Base-by-base conservation (phyloP, 2,329 filamentous ascomycete genomes). In the Rhynchosporium graminicola region DNA sequence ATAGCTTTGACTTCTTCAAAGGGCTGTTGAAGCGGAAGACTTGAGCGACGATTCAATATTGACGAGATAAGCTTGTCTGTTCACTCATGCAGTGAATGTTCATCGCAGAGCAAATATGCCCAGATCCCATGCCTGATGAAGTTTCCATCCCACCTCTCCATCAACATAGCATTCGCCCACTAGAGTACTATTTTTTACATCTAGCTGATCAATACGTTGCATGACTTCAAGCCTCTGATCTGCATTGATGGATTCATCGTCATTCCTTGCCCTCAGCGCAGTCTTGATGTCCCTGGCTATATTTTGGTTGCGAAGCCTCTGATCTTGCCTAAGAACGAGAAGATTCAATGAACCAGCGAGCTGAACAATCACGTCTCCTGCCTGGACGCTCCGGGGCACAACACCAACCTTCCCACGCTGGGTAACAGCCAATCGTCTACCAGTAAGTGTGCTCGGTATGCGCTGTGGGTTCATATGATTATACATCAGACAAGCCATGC, bases 1-100 rank as follows among this genome's bases (percentile, higher is more conserved):
- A 99, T 73, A 97, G 93, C 75, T 99, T 99, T 79, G 95, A 99
- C 77, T 99, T 97, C 75, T 96, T 97, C 78, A 91, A 85, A 73
- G 95, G 95, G 0, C 73, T 99, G 71, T 79, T 99, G 26, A 91
- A 86, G 79, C 84, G 88, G 71, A 98, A 96, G 80, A 62, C 58
- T 4, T 59, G 47, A 59, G 28, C 9, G 33, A n/a, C 7, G 20
- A 9, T 38, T 10, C 2, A 3, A 52, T n/a, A 9, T 38, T 33
- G 36, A 36, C 20, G 10, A 7, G 3, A 38, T 4, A 10, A 7
- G 3, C 9, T 9, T 38, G 3, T 29, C 12, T 36, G 13, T 33
- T 36, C 33, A 10, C 33, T 36, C 5, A 36, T 6, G 33, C 15
- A 3, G 10, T 4, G 8, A 28, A 8, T 26, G 13, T 15, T 20